Evolutionary conservation across 129 eudicot species (phyloP).

Genomic region (Erigeron canadensis): DNA sequence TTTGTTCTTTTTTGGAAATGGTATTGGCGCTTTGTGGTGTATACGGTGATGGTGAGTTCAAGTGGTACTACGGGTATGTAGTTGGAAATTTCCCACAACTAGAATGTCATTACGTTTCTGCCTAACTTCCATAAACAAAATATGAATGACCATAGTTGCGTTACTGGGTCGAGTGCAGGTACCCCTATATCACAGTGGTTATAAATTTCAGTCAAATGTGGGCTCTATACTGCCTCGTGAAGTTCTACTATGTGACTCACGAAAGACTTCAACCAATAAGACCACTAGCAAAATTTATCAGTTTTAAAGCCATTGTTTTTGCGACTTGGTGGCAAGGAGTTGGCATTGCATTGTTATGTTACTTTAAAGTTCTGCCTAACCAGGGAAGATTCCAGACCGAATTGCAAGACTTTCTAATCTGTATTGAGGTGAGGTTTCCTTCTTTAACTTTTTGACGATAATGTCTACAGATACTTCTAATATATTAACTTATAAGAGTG

Average conservation of each 20-base stretch:
- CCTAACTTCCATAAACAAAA: not conserved
- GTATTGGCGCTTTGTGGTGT: constrained; percentile 76
- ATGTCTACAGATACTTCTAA: too few species aligned
- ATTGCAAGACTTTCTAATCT: constrained; percentile 87
- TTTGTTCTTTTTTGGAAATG: constrained; percentile 75
- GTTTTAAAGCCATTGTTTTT: constrained; percentile 97
- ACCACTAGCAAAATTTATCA: constrained; percentile 88
- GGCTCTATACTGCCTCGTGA: constrained; percentile 94
- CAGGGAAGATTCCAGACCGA: constrained; percentile 64
- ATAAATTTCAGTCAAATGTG: constrained; percentile 98
- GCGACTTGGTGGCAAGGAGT: constrained; percentile 99
- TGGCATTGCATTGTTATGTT: constrained; percentile 73
- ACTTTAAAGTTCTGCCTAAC: constrained; percentile 56
- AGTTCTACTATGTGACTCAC: constrained; percentile 82
- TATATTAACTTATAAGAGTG: not conserved
- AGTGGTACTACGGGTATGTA: constrained; percentile 86
- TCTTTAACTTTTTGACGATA: constrained; percentile 7
- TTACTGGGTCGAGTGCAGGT: constrained; percentile 45
- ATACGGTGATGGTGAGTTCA: constrained; percentile 94
- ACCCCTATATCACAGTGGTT: constrained; percentile 78
- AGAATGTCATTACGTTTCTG: not conserved
- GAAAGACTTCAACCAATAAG: constrained; percentile 71
- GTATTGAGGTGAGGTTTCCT: constrained; percentile 66
- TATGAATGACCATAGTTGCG: not conserved
- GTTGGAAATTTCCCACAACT: not conserved